These are phyloP conservation scores for Staphylotrichum longicolle DNA, from an alignment of 495 filamentous ascomycete species.

Conservation along the genomic window DNA sequence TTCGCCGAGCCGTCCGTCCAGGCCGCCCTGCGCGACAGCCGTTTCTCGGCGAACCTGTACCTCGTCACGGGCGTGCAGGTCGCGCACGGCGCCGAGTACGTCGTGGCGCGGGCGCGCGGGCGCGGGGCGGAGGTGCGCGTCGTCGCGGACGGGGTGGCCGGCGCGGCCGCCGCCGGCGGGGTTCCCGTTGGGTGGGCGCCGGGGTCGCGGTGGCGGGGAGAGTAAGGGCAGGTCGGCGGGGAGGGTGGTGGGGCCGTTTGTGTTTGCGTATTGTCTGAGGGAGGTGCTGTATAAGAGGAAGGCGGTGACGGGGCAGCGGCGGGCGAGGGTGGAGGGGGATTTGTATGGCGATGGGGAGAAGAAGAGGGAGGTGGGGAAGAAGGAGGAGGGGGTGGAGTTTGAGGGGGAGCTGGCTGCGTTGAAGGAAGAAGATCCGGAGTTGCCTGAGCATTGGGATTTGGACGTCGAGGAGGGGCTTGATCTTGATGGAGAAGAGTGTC, in stretches of 20 bases:
- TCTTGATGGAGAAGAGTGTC: background rate
- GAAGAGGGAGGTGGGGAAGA: background rate
- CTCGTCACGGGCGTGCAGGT: background rate
- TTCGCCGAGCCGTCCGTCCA: background rate
- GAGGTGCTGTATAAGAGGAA: background rate
- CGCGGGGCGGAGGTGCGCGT: background rate
- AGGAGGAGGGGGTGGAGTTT: background rate
- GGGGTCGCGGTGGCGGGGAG: background rate
- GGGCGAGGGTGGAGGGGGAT: background rate
- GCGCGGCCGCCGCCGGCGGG: background rate
- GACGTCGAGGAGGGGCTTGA: background rate
- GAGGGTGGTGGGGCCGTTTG: background rate
- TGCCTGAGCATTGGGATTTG: background rate
- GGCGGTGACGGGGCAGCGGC: background rate
- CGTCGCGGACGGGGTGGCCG: background rate
- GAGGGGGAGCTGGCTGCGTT: background rate
- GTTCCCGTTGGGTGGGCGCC: background rate
- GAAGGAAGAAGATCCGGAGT: constrained; percentile 1
- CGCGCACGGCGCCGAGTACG: constrained; percentile 1
- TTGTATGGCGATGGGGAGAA: background rate
- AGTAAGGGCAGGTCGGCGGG: background rate
- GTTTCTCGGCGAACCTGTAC: background rate
- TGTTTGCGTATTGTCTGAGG: background rate
- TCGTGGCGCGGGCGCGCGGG: background rate
- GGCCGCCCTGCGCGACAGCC: background rate